Evolutionary conservation across 768 basidiomycete genomes (phyloP).

Genomic region (Rubroboletus satanas): DNA sequence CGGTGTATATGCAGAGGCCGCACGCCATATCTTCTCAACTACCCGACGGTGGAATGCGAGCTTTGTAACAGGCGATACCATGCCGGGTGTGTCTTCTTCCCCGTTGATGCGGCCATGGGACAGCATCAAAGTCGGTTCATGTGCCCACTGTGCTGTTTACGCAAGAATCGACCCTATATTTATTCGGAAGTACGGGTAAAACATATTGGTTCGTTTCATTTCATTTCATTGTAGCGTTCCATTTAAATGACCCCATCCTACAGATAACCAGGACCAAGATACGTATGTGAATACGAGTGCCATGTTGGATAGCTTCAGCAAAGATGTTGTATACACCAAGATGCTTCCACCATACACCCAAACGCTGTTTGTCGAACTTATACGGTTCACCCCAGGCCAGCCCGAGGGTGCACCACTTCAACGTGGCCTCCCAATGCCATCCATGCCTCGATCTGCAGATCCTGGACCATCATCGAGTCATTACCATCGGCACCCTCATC

Average conservation of each 20-base stretch:
- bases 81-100: constrained; percentile 71
- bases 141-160: constrained; percentile 76
- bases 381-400: constrained; percentile 39
- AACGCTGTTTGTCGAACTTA: constrained; percentile 73
- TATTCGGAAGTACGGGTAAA: constrained; percentile 76
- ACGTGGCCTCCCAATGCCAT: constrained; percentile 15
- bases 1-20: constrained; percentile 79
- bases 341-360: constrained; percentile 58
- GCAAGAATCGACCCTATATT: constrained; percentile 66
- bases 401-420: constrained; percentile 19
- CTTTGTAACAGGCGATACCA: constrained; percentile 66
- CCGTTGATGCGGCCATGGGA: constrained; percentile 39
- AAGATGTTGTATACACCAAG: constrained; percentile 65
- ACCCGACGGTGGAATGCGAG: constrained; percentile 65
- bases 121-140: constrained; percentile 44
- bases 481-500: constrained; percentile 25
- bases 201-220: constrained; percentile 47
- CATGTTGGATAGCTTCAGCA: constrained; percentile 74
- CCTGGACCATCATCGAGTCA: constrained; percentile 30
- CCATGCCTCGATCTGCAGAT: constrained; percentile 23
- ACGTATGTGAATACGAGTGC: constrained; percentile 67
- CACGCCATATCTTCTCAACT: constrained; percentile 54
- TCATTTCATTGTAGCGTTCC: not conserved
- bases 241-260: constrained; percentile 10
- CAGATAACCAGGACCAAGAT: constrained; percentile 48